These are phyloP conservation scores for Clitoria ternatea DNA, from an alignment of 306 rosid genomes.

Conservation along the genomic window DNA sequence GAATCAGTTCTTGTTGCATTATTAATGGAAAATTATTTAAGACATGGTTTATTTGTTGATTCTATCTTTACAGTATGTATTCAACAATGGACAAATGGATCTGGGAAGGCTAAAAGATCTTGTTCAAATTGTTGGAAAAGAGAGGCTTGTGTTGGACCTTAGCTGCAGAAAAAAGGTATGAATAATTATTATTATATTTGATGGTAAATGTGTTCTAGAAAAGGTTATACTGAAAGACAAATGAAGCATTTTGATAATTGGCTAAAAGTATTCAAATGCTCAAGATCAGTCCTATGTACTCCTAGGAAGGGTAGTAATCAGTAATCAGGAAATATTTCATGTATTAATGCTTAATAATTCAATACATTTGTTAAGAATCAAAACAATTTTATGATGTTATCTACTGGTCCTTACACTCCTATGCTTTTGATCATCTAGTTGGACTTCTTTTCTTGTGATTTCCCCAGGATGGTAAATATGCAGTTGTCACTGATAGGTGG, in stretches of 20 bases:
- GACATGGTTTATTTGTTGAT: conserved; percentile 3
- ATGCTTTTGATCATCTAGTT: background rate
- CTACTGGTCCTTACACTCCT: background rate
- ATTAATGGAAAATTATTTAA: background rate
- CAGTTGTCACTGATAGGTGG: conserved; percentile 95
- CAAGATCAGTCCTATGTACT: background rate
- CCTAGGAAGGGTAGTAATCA: background rate
- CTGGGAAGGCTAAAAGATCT: conserved; percentile 76
- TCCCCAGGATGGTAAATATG: conserved; percentile 76
- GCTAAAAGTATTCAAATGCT: background rate
- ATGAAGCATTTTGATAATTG: background rate
- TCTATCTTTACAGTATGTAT: conserved; percentile 61
- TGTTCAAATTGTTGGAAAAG: conserved; percentile 71
- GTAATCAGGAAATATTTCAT: background rate
- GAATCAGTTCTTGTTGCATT: background rate
- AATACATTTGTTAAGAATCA: background rate
- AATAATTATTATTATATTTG: background rate
- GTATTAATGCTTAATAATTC: background rate
- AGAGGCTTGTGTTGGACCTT: conserved; percentile 93
- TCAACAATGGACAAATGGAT: conserved; percentile 91
- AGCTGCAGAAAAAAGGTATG: conserved; percentile 93
- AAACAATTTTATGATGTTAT: conserved; percentile 10
- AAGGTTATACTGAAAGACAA: background rate
- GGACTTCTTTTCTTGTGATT: conserved; percentile 12
- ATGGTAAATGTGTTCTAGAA: background rate